Evolutionary conservation across 768 basidiomycete genomes (phyloP).

Genomic region (Clitopilus hobsonii): DNA sequence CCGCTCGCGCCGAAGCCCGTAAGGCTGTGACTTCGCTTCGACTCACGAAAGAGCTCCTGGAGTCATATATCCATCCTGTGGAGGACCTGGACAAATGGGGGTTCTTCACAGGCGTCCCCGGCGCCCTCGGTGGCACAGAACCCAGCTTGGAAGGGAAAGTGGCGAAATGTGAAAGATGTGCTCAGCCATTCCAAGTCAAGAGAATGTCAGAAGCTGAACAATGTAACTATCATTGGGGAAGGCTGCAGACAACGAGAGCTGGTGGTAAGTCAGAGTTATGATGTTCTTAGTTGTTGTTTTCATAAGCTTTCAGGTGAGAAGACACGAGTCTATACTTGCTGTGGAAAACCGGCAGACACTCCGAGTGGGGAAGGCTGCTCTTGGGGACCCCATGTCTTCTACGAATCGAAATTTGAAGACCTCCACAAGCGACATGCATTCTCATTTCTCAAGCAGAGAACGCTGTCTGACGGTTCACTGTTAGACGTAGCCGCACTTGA

Average conservation of each 20-base stretch:
- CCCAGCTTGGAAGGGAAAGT: constrained; percentile 61
- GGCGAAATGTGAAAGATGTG: constrained; percentile 78
- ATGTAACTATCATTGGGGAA: constrained; percentile 86
- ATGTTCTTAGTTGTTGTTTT: no score
- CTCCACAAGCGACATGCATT: constrained; percentile 78
- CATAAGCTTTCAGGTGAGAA: constrained; percentile 49
- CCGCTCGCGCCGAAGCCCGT: constrained; percentile 47
- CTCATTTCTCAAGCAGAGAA: constrained; percentile 35
- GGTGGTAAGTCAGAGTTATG: constrained; percentile 51
- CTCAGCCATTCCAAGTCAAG: constrained; percentile 62
- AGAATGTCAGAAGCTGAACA: constrained; percentile 48
- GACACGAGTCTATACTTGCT: constrained; percentile 72
- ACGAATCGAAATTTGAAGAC: constrained; percentile 59
- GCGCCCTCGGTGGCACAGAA: constrained; percentile 55
- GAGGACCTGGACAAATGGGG: constrained; percentile 62
- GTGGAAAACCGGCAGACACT: constrained; percentile 54
- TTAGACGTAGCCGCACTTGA: constrained; percentile 87
- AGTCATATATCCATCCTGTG: constrained; percentile 53
- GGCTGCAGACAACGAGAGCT: constrained; percentile 50
- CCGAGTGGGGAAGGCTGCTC: constrained; percentile 70
- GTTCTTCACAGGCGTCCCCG: constrained; percentile 67
- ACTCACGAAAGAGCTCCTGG: constrained; percentile 48
- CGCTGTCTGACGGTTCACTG: constrained; percentile 22
- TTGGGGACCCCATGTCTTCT: constrained; percentile 86
- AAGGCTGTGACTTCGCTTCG: constrained; percentile 49